Evolutionary conservation across 345 rosid species (phyloP), one percentile per base, ranked within the genome.

Genomic region (Citrus mangshanensis): DNA sequence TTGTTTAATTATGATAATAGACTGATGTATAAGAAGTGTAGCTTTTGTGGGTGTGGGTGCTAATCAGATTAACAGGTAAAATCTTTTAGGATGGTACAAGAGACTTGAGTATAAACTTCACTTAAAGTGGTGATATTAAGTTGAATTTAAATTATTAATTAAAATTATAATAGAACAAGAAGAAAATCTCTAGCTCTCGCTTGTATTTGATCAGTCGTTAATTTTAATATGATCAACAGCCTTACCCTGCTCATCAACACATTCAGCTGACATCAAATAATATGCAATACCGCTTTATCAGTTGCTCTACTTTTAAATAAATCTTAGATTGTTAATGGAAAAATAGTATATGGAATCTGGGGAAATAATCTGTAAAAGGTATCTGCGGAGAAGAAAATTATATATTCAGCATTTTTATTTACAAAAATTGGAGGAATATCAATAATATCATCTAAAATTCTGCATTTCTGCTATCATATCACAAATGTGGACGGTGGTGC

Each of bases 361-460:
- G 32, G 2, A 64, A 69, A 9, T 8, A 77, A 16, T 38, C 12
- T 16, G 14, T 21, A 65, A 7, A 24, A 3, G 40, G 18, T 24
- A 49, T 46, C 5, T 3, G 51, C 27, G 37, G 9, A 4, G 12
- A 68, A 35, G 34, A n/a, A 73, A 6, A 30, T 27, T 5, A 69
- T 32, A 25, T 73, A 28, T 38, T 46, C 37, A 38, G 51, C 1
- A n/a, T 42, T 49, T 66, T 54, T 49, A 73, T 77, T 49, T 73
- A 73, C 81, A 81, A 77, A 72, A 34, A 61, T 64, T 30, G 24
- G 51, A 5, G 18, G 51, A 46, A 46, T 12, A 46, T 46, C 51
- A 13, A 46, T 46, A 13, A 46, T 46, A 46, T 46, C 51, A 46
- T 46, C 51, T 46, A 46, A 46, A 46, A 12, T 46, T 46, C 51